A percentile compares a stretch with the other conserved stretches of the same genome.
phyloP scores from a whole-genome alignment of 495 filamentous ascomycete genomes.

The Aspergillus sclerotioniger region DNA sequence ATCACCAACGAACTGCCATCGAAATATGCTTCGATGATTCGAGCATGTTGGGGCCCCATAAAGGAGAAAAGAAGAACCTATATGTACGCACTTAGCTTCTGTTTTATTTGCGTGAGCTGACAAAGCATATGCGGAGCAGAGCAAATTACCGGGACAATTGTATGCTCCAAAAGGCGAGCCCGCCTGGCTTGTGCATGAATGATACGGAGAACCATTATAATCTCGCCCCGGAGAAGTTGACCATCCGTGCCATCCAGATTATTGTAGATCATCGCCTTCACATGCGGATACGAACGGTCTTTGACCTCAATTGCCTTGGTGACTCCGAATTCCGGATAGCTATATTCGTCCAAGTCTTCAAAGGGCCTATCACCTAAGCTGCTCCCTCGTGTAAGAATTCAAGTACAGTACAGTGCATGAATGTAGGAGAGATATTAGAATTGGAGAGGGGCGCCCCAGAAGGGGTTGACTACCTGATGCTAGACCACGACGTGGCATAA shows the following conservation, averaged over 20 bases:
- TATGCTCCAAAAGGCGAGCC: slow-evolving; percentile 9
- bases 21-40: slow-evolving; percentile 15
- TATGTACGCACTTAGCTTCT: not conserved
- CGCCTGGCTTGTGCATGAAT: slow-evolving; percentile 6
- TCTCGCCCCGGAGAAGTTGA: slow-evolving; percentile 14
- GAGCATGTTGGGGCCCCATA: slow-evolving; percentile 17
- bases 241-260: slow-evolving; percentile 9
- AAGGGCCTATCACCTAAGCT: not conserved
- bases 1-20: slow-evolving; percentile 10
- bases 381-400: not conserved
- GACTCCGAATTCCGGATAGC: not conserved
- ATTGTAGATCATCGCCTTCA: slow-evolving; percentile 13
- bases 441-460: no score
- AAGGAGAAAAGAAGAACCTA: slow-evolving; percentile 18
- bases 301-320: not conserved
- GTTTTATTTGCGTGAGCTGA: not conserved
- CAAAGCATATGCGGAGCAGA: not conserved
- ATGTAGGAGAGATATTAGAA: no score
- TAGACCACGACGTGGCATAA: not conserved
- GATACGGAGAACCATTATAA: slow-evolving; percentile 7
- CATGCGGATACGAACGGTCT: slow-evolving; percentile 2
- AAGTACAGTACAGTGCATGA: not conserved
- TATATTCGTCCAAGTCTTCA: not conserved
- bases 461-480: not conserved
- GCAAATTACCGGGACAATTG: slow-evolving; percentile 2